Evolutionary conservation across 2,329 filamentous ascomycete genomes (phyloP).

Genomic region (Ophiognomonia clavigignenti-juglandacearum): DNA sequence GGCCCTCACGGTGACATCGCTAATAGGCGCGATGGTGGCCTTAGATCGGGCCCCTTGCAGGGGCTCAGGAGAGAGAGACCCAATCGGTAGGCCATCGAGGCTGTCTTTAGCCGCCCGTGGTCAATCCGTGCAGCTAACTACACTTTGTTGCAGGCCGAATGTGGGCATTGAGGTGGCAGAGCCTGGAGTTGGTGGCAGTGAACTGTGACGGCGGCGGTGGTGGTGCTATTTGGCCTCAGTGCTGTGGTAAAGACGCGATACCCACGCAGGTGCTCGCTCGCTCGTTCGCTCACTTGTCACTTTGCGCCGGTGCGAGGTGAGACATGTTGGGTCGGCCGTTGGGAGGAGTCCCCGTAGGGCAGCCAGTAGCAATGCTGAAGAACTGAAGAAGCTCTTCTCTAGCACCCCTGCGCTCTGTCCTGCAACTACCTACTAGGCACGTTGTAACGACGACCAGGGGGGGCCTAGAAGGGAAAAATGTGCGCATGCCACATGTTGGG

Average conservation of each 20-base stretch:
- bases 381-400: too few species aligned
- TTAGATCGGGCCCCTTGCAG: slow-evolving; percentile 2
- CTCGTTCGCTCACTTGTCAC: too few species aligned
- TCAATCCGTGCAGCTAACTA: neutral
- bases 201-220: too few species aligned
- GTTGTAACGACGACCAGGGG: neutral
- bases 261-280: too few species aligned
- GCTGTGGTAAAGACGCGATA: too few species aligned
- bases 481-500: neutral
- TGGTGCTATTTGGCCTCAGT: neutral
- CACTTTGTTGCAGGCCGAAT: too few species aligned
- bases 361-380: neutral
- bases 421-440: too few species aligned
- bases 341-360: neutral
- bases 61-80: neutral
- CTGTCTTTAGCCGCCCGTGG: slow-evolving; percentile 6
- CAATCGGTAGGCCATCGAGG: slow-evolving; percentile 1
- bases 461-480: neutral
- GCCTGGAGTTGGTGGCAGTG: too few species aligned
- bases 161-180: too few species aligned
- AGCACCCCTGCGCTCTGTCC: too few species aligned
- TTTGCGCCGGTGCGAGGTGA: neutral
- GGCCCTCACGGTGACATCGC: neutral
- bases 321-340: neutral
- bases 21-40: slow-evolving; percentile 6